These are phyloP conservation scores for Fomitopsis schrenkii DNA, from an alignment of 1,284 basidiomycete genomes.

Conservation along the genomic window DNA sequence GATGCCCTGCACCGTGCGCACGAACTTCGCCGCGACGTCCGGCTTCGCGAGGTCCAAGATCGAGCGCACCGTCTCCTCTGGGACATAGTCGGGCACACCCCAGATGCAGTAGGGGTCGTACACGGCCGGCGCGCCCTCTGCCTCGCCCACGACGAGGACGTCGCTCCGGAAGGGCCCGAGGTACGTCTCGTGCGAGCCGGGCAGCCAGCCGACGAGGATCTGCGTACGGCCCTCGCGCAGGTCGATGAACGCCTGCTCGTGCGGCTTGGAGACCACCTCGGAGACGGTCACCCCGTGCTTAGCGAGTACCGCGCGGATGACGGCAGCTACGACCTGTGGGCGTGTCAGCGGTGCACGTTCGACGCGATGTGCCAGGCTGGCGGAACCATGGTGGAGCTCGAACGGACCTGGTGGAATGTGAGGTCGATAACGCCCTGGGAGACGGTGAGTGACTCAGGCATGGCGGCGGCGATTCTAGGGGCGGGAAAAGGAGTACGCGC, in stretches of 20 bases:
- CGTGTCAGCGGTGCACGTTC: not conserved
- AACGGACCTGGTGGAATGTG: not conserved
- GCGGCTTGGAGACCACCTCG: not conserved
- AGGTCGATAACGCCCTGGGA: not conserved
- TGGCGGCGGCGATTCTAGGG: not conserved
- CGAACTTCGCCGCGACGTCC: not conserved
- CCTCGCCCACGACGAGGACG: not conserved
- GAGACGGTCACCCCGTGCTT: not conserved
- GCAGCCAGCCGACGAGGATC: constrained; percentile 1
- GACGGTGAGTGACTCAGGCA: not conserved
- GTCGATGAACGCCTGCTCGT: not conserved
- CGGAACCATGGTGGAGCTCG: not conserved
- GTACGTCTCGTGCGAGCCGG: not conserved
- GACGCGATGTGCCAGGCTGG: not conserved
- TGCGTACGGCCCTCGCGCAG: not conserved
- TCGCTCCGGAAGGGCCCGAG: not conserved
- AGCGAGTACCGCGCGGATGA: not conserved
- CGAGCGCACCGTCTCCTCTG: not conserved
- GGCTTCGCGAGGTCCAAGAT: not conserved
- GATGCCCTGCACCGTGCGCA: not conserved
- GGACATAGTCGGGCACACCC: constrained; percentile 1
- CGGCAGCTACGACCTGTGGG: not conserved
- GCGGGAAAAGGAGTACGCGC: not conserved
- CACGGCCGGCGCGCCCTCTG: not conserved
- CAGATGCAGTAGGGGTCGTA: constrained; percentile 3